Conservation (phyloP, 345 rosid species). For the Brassica carinata region DNA sequence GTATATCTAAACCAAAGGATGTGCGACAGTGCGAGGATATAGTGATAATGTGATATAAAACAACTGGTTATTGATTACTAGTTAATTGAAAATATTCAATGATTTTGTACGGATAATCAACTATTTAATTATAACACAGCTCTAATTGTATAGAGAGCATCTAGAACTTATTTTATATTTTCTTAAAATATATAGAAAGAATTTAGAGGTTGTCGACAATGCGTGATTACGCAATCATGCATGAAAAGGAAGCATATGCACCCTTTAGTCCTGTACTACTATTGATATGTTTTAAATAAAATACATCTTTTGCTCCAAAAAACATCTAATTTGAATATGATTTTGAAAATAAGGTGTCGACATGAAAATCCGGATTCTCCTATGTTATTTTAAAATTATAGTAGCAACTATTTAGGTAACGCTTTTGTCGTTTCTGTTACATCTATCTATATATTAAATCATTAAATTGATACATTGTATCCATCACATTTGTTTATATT, state of each 20-base stretch:
- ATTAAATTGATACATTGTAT: slow-evolving; percentile 25
- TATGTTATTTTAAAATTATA: background rate
- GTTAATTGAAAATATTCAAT: background rate
- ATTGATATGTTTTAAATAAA: background rate
- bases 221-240: background rate
- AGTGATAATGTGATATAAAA: background rate
- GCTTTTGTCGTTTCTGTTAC: background rate
- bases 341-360: slow-evolving; percentile 19
- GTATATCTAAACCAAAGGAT: background rate
- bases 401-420: background rate
- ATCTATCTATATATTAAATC: background rate
- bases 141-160: background rate
- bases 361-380: slow-evolving; percentile 20
- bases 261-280: background rate
- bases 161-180: background rate
- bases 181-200: no score
- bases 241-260: background rate
- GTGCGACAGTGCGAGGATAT: background rate
- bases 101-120: slow-evolving; percentile 9
- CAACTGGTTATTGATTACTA: background rate
- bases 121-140: background rate
- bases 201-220: background rate
- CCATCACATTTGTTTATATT: background rate
- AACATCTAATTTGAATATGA: background rate
- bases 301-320: background rate